Base-by-base conservation (phyloP, 129 eudicot genomes). In the Tagetes erecta region DNA sequence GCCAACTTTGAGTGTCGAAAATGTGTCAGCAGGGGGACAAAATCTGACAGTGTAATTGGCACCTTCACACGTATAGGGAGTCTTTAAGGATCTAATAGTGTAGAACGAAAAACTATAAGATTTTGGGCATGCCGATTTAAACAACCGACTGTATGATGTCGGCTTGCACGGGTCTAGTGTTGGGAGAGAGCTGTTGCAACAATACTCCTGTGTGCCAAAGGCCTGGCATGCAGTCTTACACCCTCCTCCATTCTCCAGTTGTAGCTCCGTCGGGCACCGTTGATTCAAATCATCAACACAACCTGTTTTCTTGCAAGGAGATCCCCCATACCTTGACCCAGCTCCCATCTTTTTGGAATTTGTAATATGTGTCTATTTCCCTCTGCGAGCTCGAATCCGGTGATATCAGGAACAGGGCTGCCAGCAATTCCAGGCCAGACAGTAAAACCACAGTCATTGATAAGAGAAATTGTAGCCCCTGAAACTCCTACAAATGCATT, bases 361-460 rank as follows among this genome's bases (percentile, higher is more conserved):
- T 78, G 82, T 51, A 82, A 69, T 12, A 83, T 49, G 3, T 64
- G 89, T 0, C 84, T 80, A 10, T 3, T 38, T 7, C 83, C 86
- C 35, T 80, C 52, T 4, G 80, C 36, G 53, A 87, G 89, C 86
- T 84, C 86, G 46, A 87, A 87, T 6, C 87, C 93, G 7, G 93
- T 85, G 82, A 66, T 74, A 36, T 78, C 81, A 31, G 57, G 78
- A 30, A 3, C 3, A 3, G 87, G 79, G 4, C 36, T 74, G 65
- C 80, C 78, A 0, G 70, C 66, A 14, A 81, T 78, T 44, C 84
- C 84, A 0, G 93, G 93, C 89, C 93, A 87, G 12, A 87, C 75
- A 1, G 86, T 80, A 67, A 77, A 78, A 1, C 74, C 74, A 51
- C 93, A 87, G 59, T 78, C 78, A 76, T 87, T 87, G 8, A 80